A percentile compares a stretch with the other conserved stretches of the same genome.
Evolutionary conservation across 345 rosid species (phyloP).

Genomic region (Populus deltoides): DNA sequence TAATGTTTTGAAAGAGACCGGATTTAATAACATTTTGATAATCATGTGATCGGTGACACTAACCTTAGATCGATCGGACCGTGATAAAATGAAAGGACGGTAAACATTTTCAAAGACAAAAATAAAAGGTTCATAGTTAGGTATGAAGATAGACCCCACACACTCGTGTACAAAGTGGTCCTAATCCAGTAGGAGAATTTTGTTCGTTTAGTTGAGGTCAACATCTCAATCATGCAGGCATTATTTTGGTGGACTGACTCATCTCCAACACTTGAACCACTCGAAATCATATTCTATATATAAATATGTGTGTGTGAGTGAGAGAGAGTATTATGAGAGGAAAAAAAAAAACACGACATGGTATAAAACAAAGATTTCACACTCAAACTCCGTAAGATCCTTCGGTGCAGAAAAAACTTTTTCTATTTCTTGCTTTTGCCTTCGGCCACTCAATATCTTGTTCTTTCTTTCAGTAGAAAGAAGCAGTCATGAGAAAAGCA

Average conservation of each 20-base stretch:
- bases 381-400: slow-evolving; percentile 21
- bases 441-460: slow-evolving; percentile 22
- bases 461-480: not conserved
- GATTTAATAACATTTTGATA: too few relatives aligned
- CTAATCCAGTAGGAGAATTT: slow-evolving; percentile 28
- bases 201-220: slow-evolving; percentile 46
- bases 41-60: not conserved
- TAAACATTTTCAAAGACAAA: not conserved
- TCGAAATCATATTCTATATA: not conserved
- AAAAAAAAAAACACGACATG: slow-evolving; percentile 12
- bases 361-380: slow-evolving; percentile 40
- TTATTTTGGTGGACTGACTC: slow-evolving; percentile 46
- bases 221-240: slow-evolving; percentile 61
- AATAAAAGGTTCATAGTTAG: slow-evolving; percentile 29
- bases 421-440: slow-evolving; percentile 23
- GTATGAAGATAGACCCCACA: slow-evolving; percentile 38
- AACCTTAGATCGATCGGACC: not conserved
- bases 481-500: slow-evolving; percentile 4
- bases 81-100: not conserved
- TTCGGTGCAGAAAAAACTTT: not conserved
- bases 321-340: not conserved
- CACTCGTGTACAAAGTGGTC: slow-evolving; percentile 56
- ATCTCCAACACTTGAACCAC: slow-evolving; percentile 25
- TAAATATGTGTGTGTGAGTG: not conserved
- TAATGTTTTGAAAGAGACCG: too few relatives aligned